Evolutionary conservation across 495 filamentous ascomycete species (phyloP), one percentile per base, ranked within the genome.

Genomic region (Evansstolkia leycettana): DNA sequence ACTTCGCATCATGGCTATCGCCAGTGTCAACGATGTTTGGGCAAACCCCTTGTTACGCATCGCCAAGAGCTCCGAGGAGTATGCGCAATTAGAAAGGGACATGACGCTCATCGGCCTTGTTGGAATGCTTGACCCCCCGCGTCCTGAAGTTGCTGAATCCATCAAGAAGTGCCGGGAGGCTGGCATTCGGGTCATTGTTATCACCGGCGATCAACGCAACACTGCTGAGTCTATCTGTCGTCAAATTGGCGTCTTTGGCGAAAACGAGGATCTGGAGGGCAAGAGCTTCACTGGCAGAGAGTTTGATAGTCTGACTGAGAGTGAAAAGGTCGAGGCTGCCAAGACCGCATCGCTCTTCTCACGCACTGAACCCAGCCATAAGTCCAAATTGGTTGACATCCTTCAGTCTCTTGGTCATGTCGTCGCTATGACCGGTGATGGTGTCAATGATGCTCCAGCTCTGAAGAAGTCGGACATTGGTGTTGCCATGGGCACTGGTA

Each of bases 391-490:
- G 17, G 89, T 99, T 28, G 92, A 99, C 59, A 77, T 96, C 18
- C 80, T 99, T 38, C 92, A 99, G 58, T 82, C 82, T 17, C 64
- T 82, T 42, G 84, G 85, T 42, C 84, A 96, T 54, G 92, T 99
- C 17, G 92, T 99, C 40, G 92, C 92, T 42, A 99, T 99, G 92
- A 99, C 92, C 40, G 92, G 92, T 46, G 92, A 99, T 55, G 92
- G 92, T 54, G 92, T 99, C 58, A 99, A 99, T 51, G 92, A 99
- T 64, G 92, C 92, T 1, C 92, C 92, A 27, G 92, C 92, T 12
- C 70, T 99, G 48, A 99, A 99, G 73, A 95, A 94, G 61, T 79
- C 90, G 3, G 92, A 99, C 52, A 99, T 99, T 61, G 92, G 92
- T 50, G 88, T 99, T 23, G 92, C 92, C 15, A 99, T 99, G 92